phyloP scores from a whole-genome alignment of 257 asterid species.

The Agastache rugosa region DNA sequence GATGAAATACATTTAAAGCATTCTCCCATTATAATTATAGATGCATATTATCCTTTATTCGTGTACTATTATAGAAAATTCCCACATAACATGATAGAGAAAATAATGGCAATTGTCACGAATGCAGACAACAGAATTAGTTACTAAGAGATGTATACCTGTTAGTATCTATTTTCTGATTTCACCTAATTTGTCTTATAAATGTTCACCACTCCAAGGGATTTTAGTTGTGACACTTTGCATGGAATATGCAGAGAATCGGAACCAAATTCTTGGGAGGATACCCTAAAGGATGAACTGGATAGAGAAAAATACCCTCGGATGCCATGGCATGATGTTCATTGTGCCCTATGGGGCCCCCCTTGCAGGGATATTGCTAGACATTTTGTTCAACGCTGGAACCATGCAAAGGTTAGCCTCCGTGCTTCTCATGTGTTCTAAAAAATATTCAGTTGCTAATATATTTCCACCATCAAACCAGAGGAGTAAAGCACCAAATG shows the following conservation, averaged over 20 bases:
- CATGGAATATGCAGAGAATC: constrained; percentile 67
- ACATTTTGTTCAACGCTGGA: constrained; percentile 98
- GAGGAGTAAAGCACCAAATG: constrained; percentile 92
- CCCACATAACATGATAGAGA: background rate
- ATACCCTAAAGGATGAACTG: constrained; percentile 82
- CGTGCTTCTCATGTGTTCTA: constrained; percentile 14
- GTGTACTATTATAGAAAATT: background rate
- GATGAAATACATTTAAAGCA: background rate
- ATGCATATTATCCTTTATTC: background rate
- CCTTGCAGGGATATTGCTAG: constrained; percentile 95
- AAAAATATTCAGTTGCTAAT: constrained; percentile 39
- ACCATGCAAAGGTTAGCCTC: constrained; percentile 87
- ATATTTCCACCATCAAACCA: constrained; percentile 43
- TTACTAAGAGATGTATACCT: background rate
- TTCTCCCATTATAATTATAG: background rate
- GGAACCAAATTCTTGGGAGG: constrained; percentile 99
- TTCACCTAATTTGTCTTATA: background rate
- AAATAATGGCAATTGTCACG: background rate
- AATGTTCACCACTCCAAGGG: constrained; percentile 11
- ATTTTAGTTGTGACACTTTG: background rate
- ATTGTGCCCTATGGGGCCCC: constrained; percentile 97
- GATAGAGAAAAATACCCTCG: constrained; percentile 86
- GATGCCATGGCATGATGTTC: constrained; percentile 99
- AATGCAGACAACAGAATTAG: constrained; percentile 7
- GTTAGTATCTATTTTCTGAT: background rate